Evolutionary conservation across 805 yeast genomes (phyloP), one percentile per base, ranked within the genome.

Genomic region (Yueomyces sinensis): DNA sequence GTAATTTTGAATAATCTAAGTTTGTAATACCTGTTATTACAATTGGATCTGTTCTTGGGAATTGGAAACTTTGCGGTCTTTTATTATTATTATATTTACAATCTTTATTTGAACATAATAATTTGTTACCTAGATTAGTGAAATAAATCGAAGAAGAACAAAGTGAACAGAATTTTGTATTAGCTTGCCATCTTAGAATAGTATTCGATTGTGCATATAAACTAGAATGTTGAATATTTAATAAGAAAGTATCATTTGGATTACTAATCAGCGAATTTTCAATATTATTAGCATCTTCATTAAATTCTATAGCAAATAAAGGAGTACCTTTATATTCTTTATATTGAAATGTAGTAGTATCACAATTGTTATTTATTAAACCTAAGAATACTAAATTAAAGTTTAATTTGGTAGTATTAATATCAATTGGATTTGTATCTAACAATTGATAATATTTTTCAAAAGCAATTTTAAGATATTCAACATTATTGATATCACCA

Each of bases 41-140:
- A 3, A 82, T 91, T 6, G 93, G 79, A 54, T 89, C 98, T 0
- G 95, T 82, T 36, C 98, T 65, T 13, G 98, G 98, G 63, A 83
- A 89, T 16, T 84, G 73, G 16, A 82, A 75, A 51, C n/a, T n/a
- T n/a, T n/a, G n/a, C n/a, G n/a, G n/a, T n/a, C n/a, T n/a, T n/a
- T n/a, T n/a, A n/a, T n/a, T n/a, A n/a, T n/a, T n/a, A n/a, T n/a
- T n/a, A n/a, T n/a, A n/a, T n/a, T n/a, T n/a, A n/a, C n/a, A n/a
- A n/a, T n/a, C n/a, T n/a, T n/a, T n/a, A n/a, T n/a, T n/a, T 14
- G 70, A 58, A 49, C 87, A 78, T 11, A 44, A 36, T 30, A 76
- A 47, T 50, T 74, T 72, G 1, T 82, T 75, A 0, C 91, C 89
- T 0, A 76, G 80, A 43, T 77, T 74, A 5, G 76, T 63, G 2